Evolutionary conservation across 2,329 filamentous ascomycete species (phyloP), one percentile per base, ranked within the genome.

Genomic region (Fusarium globosum): DNA sequence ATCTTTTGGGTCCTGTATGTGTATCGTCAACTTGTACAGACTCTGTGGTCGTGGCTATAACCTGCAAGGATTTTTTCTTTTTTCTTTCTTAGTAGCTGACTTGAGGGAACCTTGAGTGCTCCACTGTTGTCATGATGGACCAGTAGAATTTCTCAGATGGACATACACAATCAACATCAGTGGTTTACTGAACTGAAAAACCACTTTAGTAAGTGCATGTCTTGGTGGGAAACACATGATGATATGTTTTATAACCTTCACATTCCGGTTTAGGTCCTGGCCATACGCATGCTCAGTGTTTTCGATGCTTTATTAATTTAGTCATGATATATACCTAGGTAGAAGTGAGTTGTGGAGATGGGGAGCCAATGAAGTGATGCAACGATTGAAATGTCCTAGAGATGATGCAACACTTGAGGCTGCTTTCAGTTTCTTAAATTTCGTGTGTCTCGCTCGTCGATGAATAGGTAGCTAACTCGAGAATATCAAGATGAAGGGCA

Each of bases 31-130:
- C 45, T 30, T 68, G 53, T 74, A 42, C 63, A 64, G 23, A 35
- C 60, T 41, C 20, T 36, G 41, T 69, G 45, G 53, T 56, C 12
- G 58, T 49, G 57, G 58, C 58, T 60, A 45, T 52, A 35, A 45
- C 49, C 61, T 53, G 60, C 52, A 67, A 71, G 65, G 65, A 59
- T 67, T 75, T 77, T 74, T 64, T 46, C 43, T 75, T 77, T 74
- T 64, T 51, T 61, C 35, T 35, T 42, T 51, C 23, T 45, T 12
- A 14, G 33, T 33, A 28, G 45, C 26, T 28, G 45, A 30, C 45
- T 26, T 30, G 26, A 20, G 10, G 53, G 45, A 60, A 67, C 59
- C 41, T 68, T 66, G 33, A 15, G 65, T 68, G 33, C 61, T 68
- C 75, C 72, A 62, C 70, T 51, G 28, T 42, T 58, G 26, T 48